Percentiles rank a stretch among this genome's conserved stretches.
These are phyloP conservation scores for Leptosphaerulina australis DNA, from an alignment of 2,329 filamentous ascomycete species.

Conservation along the genomic window DNA sequence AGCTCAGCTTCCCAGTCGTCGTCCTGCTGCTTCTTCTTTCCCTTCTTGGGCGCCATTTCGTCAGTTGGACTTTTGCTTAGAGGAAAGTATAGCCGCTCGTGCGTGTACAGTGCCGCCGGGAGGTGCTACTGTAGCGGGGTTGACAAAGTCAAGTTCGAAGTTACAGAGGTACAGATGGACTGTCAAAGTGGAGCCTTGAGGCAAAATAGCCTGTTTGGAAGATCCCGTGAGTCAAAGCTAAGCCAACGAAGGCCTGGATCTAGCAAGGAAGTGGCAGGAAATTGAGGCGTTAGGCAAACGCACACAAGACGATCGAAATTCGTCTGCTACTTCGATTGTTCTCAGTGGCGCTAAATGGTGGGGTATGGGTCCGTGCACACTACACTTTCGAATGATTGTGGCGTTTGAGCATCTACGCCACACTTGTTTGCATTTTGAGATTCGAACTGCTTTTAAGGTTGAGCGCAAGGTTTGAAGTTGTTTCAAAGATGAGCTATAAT, in stretches of 20 bases:
- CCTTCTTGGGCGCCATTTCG: slow-evolving; percentile 92
- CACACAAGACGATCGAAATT: slow-evolving; percentile 39
- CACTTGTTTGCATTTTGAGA: no score
- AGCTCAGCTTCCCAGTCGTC: slow-evolving; percentile 96
- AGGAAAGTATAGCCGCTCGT: slow-evolving; percentile 4
- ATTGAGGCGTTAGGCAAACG: slow-evolving; percentile 31
- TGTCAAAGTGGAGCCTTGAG: slow-evolving; percentile 14
- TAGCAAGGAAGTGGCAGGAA: slow-evolving; percentile 25
- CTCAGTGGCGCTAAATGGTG: slow-evolving; percentile 14
- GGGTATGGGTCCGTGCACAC: slow-evolving; percentile 4
- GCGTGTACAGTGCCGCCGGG: slow-evolving; percentile 8
- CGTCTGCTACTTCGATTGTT: slow-evolving; percentile 18
- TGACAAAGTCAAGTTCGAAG: slow-evolving; percentile 11
- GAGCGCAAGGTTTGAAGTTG: no score
- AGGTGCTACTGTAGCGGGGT: slow-evolving; percentile 21
- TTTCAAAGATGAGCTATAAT: no score
- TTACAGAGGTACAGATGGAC: slow-evolving; percentile 12
- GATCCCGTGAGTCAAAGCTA: slow-evolving; percentile 33
- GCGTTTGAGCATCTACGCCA: background rate
- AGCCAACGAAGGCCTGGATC: slow-evolving; percentile 37
- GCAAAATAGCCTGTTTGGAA: slow-evolving; percentile 12
- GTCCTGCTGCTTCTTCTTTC: slow-evolving; percentile 82
- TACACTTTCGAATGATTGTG: background rate
- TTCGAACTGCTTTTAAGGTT: no score
- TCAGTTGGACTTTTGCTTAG: slow-evolving; percentile 2